A percentile compares a stretch with the other conserved stretches of the same genome.
Evolutionary conservation across 345 rosid genomes (phyloP).

Genomic region (Angophora floribunda): DNA sequence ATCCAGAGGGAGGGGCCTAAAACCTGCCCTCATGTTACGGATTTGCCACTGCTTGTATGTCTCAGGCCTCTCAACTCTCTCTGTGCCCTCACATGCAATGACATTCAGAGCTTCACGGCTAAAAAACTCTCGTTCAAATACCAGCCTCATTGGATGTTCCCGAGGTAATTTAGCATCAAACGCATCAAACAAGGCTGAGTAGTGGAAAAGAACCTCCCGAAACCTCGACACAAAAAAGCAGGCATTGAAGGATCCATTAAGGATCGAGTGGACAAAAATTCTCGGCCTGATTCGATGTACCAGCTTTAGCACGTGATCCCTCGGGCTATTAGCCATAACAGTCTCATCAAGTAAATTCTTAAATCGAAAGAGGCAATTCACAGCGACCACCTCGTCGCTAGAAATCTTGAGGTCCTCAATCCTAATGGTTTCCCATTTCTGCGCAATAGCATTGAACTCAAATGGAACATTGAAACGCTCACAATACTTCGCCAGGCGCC

Average conservation of each 20-base stretch:
- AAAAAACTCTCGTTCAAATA: constrained; percentile 13
- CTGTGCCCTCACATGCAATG: constrained; percentile 28
- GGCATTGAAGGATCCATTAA: constrained; percentile 27
- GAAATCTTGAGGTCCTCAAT: constrained; percentile 18
- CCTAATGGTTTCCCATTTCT: constrained; percentile 30
- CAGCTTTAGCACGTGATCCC: constrained; percentile 17
- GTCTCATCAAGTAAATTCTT: constrained; percentile 35
- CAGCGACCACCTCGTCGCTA: constrained; percentile 25
- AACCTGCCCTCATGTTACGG: constrained; percentile 27
- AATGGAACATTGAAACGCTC: constrained; percentile 29
- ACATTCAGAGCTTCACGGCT: constrained; percentile 28
- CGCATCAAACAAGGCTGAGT: constrained; percentile 26
- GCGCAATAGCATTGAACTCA: constrained; percentile 26
- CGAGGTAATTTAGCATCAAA: constrained; percentile 19
- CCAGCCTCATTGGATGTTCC: constrained; percentile 17
- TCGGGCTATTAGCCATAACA: constrained; percentile 17
- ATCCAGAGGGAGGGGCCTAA: constrained; percentile 24
- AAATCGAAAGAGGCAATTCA: constrained; percentile 23
- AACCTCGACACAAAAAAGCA: constrained; percentile 32
- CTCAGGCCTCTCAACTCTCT: constrained; percentile 38
- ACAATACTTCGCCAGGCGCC: constrained; percentile 31
- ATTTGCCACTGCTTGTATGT: constrained; percentile 36
- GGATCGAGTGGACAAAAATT: constrained; percentile 11
- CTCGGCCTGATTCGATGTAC: constrained; percentile 21
- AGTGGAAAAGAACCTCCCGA: constrained; percentile 33